Evolutionary conservation across 2,329 filamentous ascomycete genomes (phyloP).

Genomic region (Trichoderma cornu-damae): DNA sequence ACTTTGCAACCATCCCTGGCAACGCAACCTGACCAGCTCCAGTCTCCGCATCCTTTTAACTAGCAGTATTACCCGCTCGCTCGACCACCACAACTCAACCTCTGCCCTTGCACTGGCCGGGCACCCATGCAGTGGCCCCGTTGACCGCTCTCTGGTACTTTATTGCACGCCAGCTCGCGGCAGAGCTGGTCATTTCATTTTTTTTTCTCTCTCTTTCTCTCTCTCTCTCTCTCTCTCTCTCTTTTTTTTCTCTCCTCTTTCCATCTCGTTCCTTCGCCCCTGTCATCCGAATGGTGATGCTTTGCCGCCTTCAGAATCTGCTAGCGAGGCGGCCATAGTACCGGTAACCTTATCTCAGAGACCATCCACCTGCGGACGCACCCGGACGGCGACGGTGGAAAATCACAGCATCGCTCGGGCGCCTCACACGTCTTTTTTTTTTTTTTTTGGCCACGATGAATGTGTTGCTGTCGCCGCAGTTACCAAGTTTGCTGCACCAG

Average conservation of each 20-base stretch:
- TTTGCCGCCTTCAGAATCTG: not conserved
- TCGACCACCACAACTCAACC: slow-evolving; percentile 12
- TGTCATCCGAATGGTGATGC: slow-evolving; percentile 4
- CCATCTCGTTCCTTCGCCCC: slow-evolving; percentile 9
- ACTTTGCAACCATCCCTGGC: slow-evolving; percentile 6
- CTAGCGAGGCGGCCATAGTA: not conserved
- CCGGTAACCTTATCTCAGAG: not conserved
- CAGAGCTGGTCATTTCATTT: slow-evolving; percentile 5
- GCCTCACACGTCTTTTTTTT: too few species aligned
- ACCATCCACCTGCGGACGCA: not conserved
- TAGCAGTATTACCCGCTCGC: slow-evolving; percentile 16
- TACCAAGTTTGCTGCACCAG: slow-evolving; percentile 53
- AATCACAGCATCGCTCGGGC: slow-evolving; percentile 1
- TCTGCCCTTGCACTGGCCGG: slow-evolving; percentile 19
- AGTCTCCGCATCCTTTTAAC: slow-evolving; percentile 18
- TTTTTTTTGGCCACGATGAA: slow-evolving; percentile 49
- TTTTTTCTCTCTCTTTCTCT: slow-evolving; percentile 2
- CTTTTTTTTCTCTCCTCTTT: slow-evolving; percentile 14
- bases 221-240: slow-evolving; percentile 5
- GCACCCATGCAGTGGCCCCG: slow-evolving; percentile 20
- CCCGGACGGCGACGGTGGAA: slow-evolving; percentile 1
- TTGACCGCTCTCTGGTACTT: slow-evolving; percentile 20
- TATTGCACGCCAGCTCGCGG: slow-evolving; percentile 11
- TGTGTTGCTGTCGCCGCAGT: slow-evolving; percentile 56
- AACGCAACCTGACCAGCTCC: slow-evolving; percentile 9